Base-by-base conservation (phyloP, 2,329 filamentous ascomycete species). In the Arthrobotrys musiformis region DNA sequence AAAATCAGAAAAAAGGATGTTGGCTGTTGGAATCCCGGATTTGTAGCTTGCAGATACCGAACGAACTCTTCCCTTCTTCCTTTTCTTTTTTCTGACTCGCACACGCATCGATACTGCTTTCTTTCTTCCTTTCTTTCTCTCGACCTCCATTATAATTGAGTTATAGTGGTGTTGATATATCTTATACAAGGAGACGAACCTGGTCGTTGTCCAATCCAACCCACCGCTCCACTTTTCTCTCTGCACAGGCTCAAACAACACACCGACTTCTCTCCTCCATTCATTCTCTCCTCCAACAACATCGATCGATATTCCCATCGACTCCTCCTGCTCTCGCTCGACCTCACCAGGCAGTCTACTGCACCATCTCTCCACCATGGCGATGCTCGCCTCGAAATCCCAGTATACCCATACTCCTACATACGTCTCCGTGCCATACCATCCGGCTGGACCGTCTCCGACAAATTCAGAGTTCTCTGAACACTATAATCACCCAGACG, bases 391-490 rank as follows among this genome's bases (percentile, higher is more conserved):
- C 48, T 78, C 80, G 11, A 81, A 80, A 68, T 81, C 80, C 19
- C 80, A 81, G 62, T 81, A 81, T 75, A 80, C 68, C 26, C 77
- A 78, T 62, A 78, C 40, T 79, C 79, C 24, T 72, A 80, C 67
- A 67, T 80, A 79, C 75, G 70, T 54, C 28, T 77, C 79, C 46
- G 74, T 76, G 26, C 79, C 80, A 15, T 78, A 79, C 30, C 79
- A 80, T 56, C 79, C 79, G 28, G 70, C 79, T 40, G 73, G 80
- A 33, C 77, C 80, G 42, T 81, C 80, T 37, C 79, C 80, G 24
- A 81, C 80, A 37, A 81, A 80, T 63, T 81, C 80, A 11, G 80
- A 81, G 54, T 81, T 81, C 56, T 81, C 80, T 8, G 80, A 81
- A 40, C 79, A 80, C 44, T 78, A 70, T 26, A 63, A 74, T 54